Percentiles rank a stretch among this genome's conserved stretches.
Conservation (phyloP, 2,329 filamentous ascomycete species). For the Fusarium sp. region DNA sequence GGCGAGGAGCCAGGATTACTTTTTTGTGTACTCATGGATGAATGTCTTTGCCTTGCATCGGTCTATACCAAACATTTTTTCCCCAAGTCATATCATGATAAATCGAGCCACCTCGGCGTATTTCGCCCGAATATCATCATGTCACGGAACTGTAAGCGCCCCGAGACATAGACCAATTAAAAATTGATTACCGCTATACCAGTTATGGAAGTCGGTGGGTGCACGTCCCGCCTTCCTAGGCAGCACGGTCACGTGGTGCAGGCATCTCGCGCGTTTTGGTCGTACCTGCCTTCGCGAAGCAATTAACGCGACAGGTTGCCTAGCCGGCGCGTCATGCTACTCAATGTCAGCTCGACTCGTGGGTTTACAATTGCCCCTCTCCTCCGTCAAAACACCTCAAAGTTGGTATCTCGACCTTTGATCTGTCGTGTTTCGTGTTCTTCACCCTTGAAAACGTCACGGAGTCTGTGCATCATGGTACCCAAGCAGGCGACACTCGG, state of each 20-base stretch:
- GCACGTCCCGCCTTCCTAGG: neutral
- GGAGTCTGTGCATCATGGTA: constrained; percentile 51
- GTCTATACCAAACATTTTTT: constrained; percentile 10
- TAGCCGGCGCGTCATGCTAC: constrained; percentile 50
- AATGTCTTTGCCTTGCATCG: constrained; percentile 4
- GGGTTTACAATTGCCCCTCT: constrained; percentile 32
- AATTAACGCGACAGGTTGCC: constrained; percentile 54
- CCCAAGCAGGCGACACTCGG: constrained; percentile 83
- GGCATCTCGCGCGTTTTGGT: constrained; percentile 36
- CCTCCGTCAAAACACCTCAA: constrained; percentile 23
- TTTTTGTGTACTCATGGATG: constrained; percentile 41
- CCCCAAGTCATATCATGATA: constrained; percentile 12
- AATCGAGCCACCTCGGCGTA: constrained; percentile 24
- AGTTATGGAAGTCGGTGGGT: constrained; percentile 3
- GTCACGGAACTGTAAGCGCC: constrained; percentile 15
- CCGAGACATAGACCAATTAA: constrained; percentile 15
- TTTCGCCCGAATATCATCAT: constrained; percentile 23
- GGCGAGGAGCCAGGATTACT: constrained; percentile 35
- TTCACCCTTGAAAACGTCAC: constrained; percentile 8
- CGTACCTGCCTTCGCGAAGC: constrained; percentile 36
- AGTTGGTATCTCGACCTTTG: constrained; percentile 10
- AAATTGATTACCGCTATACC: constrained; percentile 9
- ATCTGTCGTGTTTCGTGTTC: constrained; percentile 11
- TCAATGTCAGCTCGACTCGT: constrained; percentile 35
- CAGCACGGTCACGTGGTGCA: constrained; percentile 40